A percentile compares a stretch with the other conserved stretches of the same genome.
These are phyloP conservation scores for Coffea canephora DNA, from an alignment of 257 asterid species.

Conservation along the genomic window DNA sequence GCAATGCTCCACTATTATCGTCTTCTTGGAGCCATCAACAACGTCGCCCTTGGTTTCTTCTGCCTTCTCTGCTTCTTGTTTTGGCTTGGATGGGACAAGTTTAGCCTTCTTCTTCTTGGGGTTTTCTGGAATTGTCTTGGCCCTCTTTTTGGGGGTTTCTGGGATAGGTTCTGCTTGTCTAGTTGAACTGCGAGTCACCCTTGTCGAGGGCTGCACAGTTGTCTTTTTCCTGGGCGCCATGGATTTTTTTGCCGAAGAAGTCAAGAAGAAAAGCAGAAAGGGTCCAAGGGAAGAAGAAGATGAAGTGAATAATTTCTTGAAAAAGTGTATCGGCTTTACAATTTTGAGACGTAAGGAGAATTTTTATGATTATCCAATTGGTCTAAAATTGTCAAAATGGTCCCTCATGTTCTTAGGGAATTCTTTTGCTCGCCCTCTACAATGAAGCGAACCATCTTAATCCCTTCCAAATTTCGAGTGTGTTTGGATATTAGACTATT, in stretches of 20 bases:
- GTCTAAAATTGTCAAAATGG: not conserved
- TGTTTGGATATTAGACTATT: too few relatives aligned
- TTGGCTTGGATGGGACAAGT: not conserved
- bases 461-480: not conserved
- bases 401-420: not conserved
- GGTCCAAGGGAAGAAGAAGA: not conserved
- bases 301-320: not conserved
- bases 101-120: not conserved
- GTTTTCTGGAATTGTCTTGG: not conserved
- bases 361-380: not conserved
- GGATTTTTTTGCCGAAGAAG: conserved; percentile 4
- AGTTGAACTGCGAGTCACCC: conserved; percentile 11
- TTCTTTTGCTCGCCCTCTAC: not conserved
- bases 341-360: not conserved
- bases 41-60: conserved; percentile 11
- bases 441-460: not conserved
- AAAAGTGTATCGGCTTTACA: not conserved
- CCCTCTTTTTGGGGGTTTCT: conserved; percentile 28
- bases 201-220: conserved; percentile 22
- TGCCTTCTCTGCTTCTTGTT: not conserved
- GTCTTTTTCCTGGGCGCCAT: conserved; percentile 40
- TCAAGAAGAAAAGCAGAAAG: not conserved
- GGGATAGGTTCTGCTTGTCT: conserved; percentile 18
- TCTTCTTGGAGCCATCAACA: conserved; percentile 27
- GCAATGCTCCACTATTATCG: conserved; percentile 65